These are phyloP conservation scores for Brasilioporus rufonigricans DNA, from an alignment of 768 basidiomycete species.

Conservation along the genomic window DNA sequence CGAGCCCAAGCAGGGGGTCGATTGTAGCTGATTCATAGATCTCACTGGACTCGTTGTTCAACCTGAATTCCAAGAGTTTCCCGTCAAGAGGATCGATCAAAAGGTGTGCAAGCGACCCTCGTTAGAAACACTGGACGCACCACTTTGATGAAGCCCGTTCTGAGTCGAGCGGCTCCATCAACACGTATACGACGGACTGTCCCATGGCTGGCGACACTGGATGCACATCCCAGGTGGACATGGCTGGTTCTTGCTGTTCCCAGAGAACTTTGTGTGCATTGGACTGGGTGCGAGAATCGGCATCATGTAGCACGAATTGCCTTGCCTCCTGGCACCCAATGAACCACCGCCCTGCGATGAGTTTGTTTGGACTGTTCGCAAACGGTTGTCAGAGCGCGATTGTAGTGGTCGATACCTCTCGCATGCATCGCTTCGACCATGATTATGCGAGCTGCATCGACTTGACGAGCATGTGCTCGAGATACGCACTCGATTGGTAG, in stretches of 20 bases:
- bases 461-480: neutral
- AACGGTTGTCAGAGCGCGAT: neutral
- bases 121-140: too few species aligned
- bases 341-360: neutral
- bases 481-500: neutral
- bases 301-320: neutral
- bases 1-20: neutral
- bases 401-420: neutral
- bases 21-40: neutral
- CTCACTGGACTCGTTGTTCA: neutral
- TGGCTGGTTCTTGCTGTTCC: neutral
- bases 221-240: neutral
- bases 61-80: neutral
- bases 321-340: neutral
- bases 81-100: neutral
- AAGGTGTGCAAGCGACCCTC: too few species aligned
- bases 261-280: too few species aligned
- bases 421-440: neutral
- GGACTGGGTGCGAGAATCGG: neutral
- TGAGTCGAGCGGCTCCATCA: neutral
- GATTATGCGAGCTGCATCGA: neutral
- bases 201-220: neutral
- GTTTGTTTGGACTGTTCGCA: neutral
- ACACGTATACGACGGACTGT: neutral
- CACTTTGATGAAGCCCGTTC: neutral